Conservation (phyloP, 805 yeast species). For the Pichia deserticola region DNA sequence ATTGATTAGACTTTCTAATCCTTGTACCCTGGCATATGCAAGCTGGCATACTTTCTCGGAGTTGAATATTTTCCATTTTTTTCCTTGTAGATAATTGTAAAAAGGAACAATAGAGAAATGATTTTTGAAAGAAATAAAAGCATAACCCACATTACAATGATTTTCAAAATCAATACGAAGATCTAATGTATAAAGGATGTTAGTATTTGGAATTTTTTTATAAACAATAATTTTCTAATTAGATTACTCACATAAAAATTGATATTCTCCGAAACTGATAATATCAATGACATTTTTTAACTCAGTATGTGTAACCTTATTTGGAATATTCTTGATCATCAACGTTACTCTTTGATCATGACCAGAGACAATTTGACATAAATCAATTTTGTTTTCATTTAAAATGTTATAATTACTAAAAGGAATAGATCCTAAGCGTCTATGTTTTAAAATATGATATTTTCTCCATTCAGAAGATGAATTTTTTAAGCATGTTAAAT, state of each 20-base stretch:
- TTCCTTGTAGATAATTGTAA: slow-evolving; percentile 39
- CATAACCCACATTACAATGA: slow-evolving; percentile 50
- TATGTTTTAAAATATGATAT: slow-evolving; percentile 17
- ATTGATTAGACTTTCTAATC: slow-evolving; percentile 35
- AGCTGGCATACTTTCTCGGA: slow-evolving; percentile 46
- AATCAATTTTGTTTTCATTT: slow-evolving; percentile 31
- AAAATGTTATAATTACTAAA: slow-evolving; percentile 22
- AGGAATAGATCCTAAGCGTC: slow-evolving; percentile 20
- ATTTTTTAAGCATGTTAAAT: no score
- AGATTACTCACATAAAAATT: slow-evolving; percentile 31
- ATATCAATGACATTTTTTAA: slow-evolving; percentile 39
- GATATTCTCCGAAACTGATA: slow-evolving; percentile 33
- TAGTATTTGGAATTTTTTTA: slow-evolving; percentile 1
- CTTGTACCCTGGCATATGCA: slow-evolving; percentile 47
- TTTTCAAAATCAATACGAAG: slow-evolving; percentile 45
- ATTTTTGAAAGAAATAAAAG: slow-evolving; percentile 41
- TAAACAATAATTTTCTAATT: background rate
- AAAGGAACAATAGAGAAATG: slow-evolving; percentile 39
- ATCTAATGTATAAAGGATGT: slow-evolving; percentile 19
- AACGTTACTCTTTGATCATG: slow-evolving; percentile 40
- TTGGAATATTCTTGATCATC: slow-evolving; percentile 50
- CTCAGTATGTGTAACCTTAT: slow-evolving; percentile 39
- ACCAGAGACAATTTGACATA: slow-evolving; percentile 34
- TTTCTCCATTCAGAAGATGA: slow-evolving; percentile 17
- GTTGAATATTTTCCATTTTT: slow-evolving; percentile 39